Percentiles rank a stretch among this genome's conserved stretches.
Evolutionary conservation across 2,329 filamentous ascomycete genomes (phyloP).

Genomic region (Thielaviopsis ethacetica): DNA sequence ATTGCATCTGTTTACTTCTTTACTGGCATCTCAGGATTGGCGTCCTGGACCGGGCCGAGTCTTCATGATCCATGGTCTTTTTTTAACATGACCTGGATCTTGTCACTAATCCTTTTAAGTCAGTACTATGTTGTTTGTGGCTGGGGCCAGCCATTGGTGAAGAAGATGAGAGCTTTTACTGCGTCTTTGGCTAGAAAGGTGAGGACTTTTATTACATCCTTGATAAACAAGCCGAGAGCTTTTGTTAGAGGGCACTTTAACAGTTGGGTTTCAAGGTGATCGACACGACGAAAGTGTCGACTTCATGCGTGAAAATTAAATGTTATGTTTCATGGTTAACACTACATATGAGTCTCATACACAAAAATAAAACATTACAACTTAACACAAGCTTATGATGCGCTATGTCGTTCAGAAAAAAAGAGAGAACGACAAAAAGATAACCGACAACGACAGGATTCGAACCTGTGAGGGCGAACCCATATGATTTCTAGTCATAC

Average conservation of each 20-base stretch:
- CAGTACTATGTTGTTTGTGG: too few species aligned
- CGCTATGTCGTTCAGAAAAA: neutral
- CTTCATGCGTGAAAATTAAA: neutral
- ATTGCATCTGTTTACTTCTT: neutral
- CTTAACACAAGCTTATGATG: neutral
- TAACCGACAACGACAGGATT: conserved; percentile 11
- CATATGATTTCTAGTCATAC: conserved; percentile 12
- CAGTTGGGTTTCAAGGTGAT: too few species aligned
- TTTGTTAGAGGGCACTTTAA: too few species aligned
- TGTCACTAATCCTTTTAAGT: too few species aligned
- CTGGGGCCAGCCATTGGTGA: too few species aligned
- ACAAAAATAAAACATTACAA: too few species aligned
- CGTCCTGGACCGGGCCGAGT: neutral
- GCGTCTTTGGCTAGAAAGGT: too few species aligned
- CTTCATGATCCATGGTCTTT: neutral
- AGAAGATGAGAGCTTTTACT: too few species aligned
- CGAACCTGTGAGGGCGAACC: conserved; percentile 11
- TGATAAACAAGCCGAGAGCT: too few species aligned
- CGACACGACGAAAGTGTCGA: too few species aligned
- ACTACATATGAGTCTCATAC: neutral
- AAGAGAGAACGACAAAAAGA: neutral
- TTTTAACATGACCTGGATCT: too few species aligned
- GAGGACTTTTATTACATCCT: too few species aligned
- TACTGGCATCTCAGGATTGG: neutral
- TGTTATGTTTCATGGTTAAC: neutral